Conservation (phyloP, 23 red algal genomes). For the Gracilaria domingensis region DNA sequence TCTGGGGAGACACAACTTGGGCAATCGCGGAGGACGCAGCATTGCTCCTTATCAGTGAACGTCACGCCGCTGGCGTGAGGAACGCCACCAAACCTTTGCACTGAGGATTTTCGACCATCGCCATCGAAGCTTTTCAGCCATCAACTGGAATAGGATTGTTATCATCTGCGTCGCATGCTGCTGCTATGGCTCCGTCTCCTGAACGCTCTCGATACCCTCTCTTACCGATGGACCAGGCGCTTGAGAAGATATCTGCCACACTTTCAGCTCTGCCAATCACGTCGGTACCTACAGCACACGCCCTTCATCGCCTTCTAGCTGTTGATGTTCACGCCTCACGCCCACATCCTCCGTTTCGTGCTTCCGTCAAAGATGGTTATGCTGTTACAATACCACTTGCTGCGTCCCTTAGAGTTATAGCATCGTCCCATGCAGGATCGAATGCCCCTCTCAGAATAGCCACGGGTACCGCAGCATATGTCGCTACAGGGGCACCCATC, state of each 20-base stretch:
- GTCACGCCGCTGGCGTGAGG: background rate
- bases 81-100: background rate
- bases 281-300: slow-evolving; percentile 28
- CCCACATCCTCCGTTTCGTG: slow-evolving; percentile 66
- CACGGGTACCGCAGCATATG: slow-evolving; percentile 68
- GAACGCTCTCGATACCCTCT: slow-evolving; percentile 52
- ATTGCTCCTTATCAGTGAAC: background rate
- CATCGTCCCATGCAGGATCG: slow-evolving; percentile 22
- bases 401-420: slow-evolving; percentile 5
- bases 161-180: background rate
- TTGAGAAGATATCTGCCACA: slow-evolving; percentile 43
- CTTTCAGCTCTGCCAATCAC: slow-evolving; percentile 37
- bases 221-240: slow-evolving; percentile 52
- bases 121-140: background rate
- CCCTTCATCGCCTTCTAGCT: slow-evolving; percentile 49
- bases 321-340: slow-evolving; percentile 33
- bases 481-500: slow-evolving; percentile 90
- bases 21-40: background rate
- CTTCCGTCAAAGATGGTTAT: slow-evolving; percentile 63
- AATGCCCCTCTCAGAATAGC: background rate
- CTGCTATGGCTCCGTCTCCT: slow-evolving; percentile 30
- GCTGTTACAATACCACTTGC: slow-evolving; percentile 43
- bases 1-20: too few species aligned
- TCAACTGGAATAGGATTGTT: background rate
- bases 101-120: background rate